Base-by-base conservation (phyloP, 2,329 filamentous ascomycete species). In the Alternaria rosae region DNA sequence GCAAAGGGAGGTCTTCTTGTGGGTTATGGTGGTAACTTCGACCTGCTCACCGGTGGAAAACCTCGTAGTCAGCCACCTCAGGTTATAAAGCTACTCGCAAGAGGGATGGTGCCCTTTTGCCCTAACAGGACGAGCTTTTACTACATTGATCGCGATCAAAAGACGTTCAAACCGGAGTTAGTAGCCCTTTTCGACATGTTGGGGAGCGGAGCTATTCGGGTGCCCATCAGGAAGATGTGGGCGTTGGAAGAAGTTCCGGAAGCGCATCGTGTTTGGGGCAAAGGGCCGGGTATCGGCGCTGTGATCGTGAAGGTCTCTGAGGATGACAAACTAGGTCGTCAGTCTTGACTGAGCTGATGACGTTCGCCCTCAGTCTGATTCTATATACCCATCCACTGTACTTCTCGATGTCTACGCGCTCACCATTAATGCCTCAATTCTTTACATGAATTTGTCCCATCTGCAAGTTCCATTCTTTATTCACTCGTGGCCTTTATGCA, bases 1-100 rank as follows among this genome's bases (percentile, higher is more conserved):
- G 67, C 66, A 6, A 73, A 69, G n/a, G 83, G 82, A n/a, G 70
- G 74, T 0, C 67, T 72, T 79, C 35, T 77, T 9, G 57, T 78
- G 23, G 74, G 71, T 0, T 76, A 70, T 13, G 74, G 73, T 2
- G 72, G 71, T 8, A 76, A 75, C 35, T 60, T 62, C 20, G 58
- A 68, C n/a, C 60, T 67, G 6, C 59, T 76, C 10, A 72, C 69
- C 15, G 72, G 70, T 9, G 60, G 60, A 3, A 65, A 73, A 47
- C 50, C 58, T 6, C 64, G 69, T 12, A 70, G 63, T 25, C 67
- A 66, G 53, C 48, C 58, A 12, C 57, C 62, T 6, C 32, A 62
- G 6, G 60, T 75, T 17, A 63, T 67, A 20, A 77, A 75, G 50
- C 52, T 77, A 42, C 20, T 76, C 23, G 67, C 72, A 3, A 71